Conservation (phyloP, 1,284 basidiomycete species). For the Cutaneotrichosporon cutaneum region DNA sequence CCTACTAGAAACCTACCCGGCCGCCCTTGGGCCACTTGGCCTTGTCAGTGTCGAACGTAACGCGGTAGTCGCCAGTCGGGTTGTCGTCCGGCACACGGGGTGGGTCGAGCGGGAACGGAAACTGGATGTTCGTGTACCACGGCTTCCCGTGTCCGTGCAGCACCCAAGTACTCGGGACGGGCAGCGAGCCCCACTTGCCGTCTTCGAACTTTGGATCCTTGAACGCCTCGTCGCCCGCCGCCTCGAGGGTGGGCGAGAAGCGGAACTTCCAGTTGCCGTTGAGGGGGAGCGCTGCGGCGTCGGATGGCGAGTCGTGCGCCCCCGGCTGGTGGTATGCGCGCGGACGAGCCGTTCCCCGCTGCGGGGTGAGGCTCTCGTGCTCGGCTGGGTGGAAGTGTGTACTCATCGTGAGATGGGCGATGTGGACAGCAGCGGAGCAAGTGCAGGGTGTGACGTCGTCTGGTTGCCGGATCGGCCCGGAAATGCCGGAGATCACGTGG, state of each 20-base stretch:
- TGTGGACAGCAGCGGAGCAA: background rate
- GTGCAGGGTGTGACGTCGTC: background rate
- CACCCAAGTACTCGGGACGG: conserved; percentile 23
- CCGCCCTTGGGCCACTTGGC: conserved; percentile 13
- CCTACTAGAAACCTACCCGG: too few species aligned
- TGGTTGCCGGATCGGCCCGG: background rate
- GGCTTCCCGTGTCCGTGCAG: conserved; percentile 22
- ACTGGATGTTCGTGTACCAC: conserved; percentile 24
- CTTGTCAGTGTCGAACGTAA: conserved; percentile 14
- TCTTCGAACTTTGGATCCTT: conserved; percentile 6
- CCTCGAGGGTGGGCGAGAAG: conserved; percentile 12
- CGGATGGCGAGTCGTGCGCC: conserved; percentile 1
- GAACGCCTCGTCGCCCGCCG: conserved; percentile 14
- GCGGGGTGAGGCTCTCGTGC: conserved; percentile 20
- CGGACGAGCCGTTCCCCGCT: conserved; percentile 11
- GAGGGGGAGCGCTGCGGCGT: conserved; percentile 18
- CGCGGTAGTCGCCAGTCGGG: conserved; percentile 22
- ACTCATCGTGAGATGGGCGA: conserved; percentile 11
- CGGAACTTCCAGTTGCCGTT: conserved; percentile 30
- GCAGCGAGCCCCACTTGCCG: conserved; percentile 13
- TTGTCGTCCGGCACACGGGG: conserved; percentile 27
- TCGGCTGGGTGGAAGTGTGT: conserved; percentile 26
- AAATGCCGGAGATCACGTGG: background rate
- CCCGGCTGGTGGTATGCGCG: conserved; percentile 17
- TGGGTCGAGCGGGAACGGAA: conserved; percentile 21